Evolutionary conservation across 2,329 filamentous ascomycete species (phyloP).

Genomic region (Colletotrichum sp.): DNA sequence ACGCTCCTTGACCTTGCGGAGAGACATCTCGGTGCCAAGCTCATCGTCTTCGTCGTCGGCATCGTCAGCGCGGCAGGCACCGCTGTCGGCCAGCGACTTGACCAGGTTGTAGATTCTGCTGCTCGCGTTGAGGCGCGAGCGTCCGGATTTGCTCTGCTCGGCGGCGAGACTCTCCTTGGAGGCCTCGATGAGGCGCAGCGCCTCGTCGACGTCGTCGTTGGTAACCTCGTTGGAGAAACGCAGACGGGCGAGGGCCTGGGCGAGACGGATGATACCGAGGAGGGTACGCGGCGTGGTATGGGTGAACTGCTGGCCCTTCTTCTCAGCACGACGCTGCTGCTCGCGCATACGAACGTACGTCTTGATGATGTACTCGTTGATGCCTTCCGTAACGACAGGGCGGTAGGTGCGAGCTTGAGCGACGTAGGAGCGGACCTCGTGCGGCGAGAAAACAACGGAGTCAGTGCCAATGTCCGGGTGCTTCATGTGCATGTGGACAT

Average conservation of each 20-base stretch:
- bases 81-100: constrained; percentile 83
- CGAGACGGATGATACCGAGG: constrained; percentile 88
- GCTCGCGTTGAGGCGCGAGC: constrained; percentile 78
- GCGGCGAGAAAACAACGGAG: constrained; percentile 81
- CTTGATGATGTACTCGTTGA: constrained; percentile 96
- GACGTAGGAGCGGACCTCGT: constrained; percentile 95
- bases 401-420: constrained; percentile 90
- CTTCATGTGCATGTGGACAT: constrained; percentile 95
- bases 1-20: constrained; percentile 87
- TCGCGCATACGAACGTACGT: constrained; percentile 96
- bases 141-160: constrained; percentile 61
- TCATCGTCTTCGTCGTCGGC: constrained; percentile 61
- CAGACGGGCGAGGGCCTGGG: constrained; percentile 90
- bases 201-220: constrained; percentile 94
- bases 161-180: constrained; percentile 89
- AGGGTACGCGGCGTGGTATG: constrained; percentile 95
- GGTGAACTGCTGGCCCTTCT: constrained; percentile 88
- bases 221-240: constrained; percentile 86
- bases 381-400: constrained; percentile 81
- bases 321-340: constrained; percentile 89
- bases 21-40: constrained; percentile 72
- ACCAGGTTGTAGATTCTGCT: constrained; percentile 96
- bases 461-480: constrained; percentile 76
- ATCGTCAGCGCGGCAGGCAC: constrained; percentile 80
- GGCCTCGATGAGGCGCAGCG: constrained; percentile 87